Conservation (phyloP, 208 protist species). For the Trypanosoma boissoni region DNA sequence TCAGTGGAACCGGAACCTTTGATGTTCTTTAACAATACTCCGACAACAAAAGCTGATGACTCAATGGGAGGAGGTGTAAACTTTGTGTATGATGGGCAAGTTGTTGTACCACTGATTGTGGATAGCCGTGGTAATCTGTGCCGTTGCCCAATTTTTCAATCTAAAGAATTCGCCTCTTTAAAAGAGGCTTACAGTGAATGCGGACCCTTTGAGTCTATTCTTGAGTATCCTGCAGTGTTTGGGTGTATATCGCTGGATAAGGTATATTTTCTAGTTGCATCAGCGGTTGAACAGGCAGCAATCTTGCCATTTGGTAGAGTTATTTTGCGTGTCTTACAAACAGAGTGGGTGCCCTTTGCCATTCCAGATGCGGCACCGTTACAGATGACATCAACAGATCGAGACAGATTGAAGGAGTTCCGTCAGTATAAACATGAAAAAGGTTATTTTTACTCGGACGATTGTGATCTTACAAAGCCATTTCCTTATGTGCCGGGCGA, state of each 20-base stretch:
- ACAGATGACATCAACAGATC: conserved; percentile 42
- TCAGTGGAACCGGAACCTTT: conserved; percentile 46
- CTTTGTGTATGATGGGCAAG: conserved; percentile 31
- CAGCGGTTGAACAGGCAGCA: conserved; percentile 31
- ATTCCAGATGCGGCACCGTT: conserved; percentile 58
- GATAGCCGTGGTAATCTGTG: conserved; percentile 51
- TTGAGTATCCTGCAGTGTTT: conserved; percentile 71
- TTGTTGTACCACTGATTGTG: conserved; percentile 47
- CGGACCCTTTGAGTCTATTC: conserved; percentile 59
- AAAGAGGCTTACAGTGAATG: conserved; percentile 39
- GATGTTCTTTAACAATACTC: conserved; percentile 65
- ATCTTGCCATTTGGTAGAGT: conserved; percentile 46
- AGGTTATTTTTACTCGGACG: conserved; percentile 86
- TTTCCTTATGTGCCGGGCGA: conserved; percentile 58
- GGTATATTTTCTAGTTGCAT: conserved; percentile 80
- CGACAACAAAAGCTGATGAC: conserved; percentile 9
- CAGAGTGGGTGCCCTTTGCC: conserved; percentile 70
- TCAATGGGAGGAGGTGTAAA: background rate
- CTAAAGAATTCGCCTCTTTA: conserved; percentile 61
- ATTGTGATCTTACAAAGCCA: conserved; percentile 57
- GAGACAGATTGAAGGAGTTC: conserved; percentile 66
- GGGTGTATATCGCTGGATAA: conserved; percentile 67
- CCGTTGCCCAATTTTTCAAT: conserved; percentile 39
- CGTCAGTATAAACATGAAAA: conserved; percentile 55
- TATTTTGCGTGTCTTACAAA: conserved; percentile 60